Evolutionary conservation across 345 rosid species (phyloP), one percentile per base, ranked within the genome.

Genomic region (Dipteronia sinensis): DNA sequence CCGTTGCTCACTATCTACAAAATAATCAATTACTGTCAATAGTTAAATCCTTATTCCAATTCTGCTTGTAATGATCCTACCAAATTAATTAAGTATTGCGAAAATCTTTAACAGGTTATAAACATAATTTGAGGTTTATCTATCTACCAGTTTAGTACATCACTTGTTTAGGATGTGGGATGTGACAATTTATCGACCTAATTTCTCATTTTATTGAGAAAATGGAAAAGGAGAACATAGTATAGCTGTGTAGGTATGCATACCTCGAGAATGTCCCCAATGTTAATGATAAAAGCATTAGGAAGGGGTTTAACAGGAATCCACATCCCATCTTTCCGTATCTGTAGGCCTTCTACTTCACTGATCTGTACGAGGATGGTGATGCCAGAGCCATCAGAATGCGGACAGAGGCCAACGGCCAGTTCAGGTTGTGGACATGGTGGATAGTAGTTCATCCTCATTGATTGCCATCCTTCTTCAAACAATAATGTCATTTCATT

Each of bases 361-460:
- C 42, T 63, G 71, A 75, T 15, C 44, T 80, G 79, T 42, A 69
- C 59, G 53, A 80, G 71, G 67, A 80, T 70, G 65, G 79, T 69
- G 65, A 80, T 55, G 22, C 29, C 78, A 0, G 13, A 9, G 0
- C 49, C 76, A 47, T 80, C 78, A 2, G 83, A 75, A 34, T 80
- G 83, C 55, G 83, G 72, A 19, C 61, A 61, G 58, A 80, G 71
- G 56, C 82, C 82, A 13, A 25, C 56, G 4, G 68, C 82, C 9
- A 38, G 66, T 12, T 80, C 67, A 0, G 83, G 83, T 42, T 12
- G 72, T 0, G 83, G 83, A 59, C 83, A 80, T 3, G 79, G 72
- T 0, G 95, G 92, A 29, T 87, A 91, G 74, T 83, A 91, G 69
- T 88, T 91, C 75, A 89, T 87, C 79, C 90, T 87, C 74, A 89